phyloP scores from a whole-genome alignment of 352 stramenopile species.

The Ophiocytium majus region DNA sequence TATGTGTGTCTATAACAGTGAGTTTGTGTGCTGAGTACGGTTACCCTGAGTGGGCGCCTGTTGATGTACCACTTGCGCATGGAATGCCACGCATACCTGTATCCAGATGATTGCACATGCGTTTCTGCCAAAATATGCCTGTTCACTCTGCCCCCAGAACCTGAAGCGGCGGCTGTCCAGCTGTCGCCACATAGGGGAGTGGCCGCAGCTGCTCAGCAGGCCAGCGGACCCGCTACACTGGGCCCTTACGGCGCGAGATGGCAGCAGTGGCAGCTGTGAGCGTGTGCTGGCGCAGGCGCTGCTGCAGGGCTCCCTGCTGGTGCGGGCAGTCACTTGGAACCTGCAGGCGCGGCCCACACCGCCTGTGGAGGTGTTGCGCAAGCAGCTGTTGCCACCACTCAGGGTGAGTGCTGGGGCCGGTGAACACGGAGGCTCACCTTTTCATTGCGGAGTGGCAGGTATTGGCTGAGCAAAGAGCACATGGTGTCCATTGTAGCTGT shows the following conservation, averaged over 20 bases:
- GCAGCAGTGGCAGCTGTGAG: not conserved
- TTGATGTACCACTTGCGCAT: too few relatives aligned
- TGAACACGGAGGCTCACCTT: too few relatives aligned
- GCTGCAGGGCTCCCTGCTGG: slow-evolving; percentile 33
- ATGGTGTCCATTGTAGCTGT: too few relatives aligned
- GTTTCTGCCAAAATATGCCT: too few relatives aligned
- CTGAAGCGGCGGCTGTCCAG: not conserved
- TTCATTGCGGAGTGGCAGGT: too few relatives aligned
- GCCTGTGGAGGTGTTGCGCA: slow-evolving; percentile 33
- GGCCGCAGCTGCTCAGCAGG: not conserved
- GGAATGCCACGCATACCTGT: too few relatives aligned
- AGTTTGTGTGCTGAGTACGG: too few relatives aligned
- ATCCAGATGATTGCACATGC: too few relatives aligned
- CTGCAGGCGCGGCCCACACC: slow-evolving; percentile 44
- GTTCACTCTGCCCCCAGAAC: not conserved
- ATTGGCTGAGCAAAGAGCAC: too few relatives aligned
- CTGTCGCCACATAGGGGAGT: not conserved
- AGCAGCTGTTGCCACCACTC: slow-evolving; percentile 34
- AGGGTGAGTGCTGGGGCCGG: too few relatives aligned
- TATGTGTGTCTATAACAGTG: too few relatives aligned
- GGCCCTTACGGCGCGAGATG: not conserved
- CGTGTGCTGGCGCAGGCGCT: slow-evolving; percentile 28
- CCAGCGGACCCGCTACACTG: not conserved
- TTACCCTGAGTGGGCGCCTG: too few relatives aligned
- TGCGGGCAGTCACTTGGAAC: slow-evolving; percentile 55